phyloP scores from a whole-genome alignment of 1,139 yeast species.

The Candida sanyaensis region DNA sequence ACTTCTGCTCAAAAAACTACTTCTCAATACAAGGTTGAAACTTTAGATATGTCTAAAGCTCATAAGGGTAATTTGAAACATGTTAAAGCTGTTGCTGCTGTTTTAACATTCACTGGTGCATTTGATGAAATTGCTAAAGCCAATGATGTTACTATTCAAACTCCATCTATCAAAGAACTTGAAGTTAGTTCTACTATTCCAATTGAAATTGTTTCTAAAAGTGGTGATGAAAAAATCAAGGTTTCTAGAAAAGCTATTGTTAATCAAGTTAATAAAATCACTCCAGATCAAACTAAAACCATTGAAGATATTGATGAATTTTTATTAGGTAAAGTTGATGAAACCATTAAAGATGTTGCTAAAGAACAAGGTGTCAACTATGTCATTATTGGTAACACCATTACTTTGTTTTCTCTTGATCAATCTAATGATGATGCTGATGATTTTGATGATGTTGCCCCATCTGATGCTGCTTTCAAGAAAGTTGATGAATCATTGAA shows the following conservation, averaged over 20 bases:
- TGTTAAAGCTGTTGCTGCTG: conserved; percentile 72
- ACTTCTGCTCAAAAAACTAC: conserved; percentile 55
- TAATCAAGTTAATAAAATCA: conserved; percentile 65
- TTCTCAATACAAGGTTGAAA: conserved; percentile 56
- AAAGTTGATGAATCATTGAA: conserved; percentile 53
- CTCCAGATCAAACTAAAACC: conserved; percentile 64
- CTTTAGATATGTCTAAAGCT: conserved; percentile 81
- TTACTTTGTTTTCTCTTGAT: conserved; percentile 38
- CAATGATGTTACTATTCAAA: conserved; percentile 53
- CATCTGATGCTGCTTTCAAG: conserved; percentile 33
- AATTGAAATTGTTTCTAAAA: conserved; percentile 41
- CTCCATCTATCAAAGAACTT: conserved; percentile 48
- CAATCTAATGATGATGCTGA: conserved; percentile 30
- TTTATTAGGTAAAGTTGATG: conserved; percentile 55
- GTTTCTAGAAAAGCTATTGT: conserved; percentile 66
- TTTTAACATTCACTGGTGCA: conserved; percentile 53
- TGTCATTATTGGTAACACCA: conserved; percentile 51
- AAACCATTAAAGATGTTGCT: conserved; percentile 46
- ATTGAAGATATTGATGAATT: conserved; percentile 72
- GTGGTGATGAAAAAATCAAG: conserved; percentile 40
- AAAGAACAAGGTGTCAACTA: conserved; percentile 52
- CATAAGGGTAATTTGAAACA: conserved; percentile 80
- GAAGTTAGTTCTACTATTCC: conserved; percentile 32
- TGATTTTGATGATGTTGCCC: conserved; percentile 39
- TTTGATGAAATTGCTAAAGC: conserved; percentile 49